phyloP scores from a whole-genome alignment of 2,329 filamentous ascomycete genomes.

The Cladosporium sp. region DNA sequence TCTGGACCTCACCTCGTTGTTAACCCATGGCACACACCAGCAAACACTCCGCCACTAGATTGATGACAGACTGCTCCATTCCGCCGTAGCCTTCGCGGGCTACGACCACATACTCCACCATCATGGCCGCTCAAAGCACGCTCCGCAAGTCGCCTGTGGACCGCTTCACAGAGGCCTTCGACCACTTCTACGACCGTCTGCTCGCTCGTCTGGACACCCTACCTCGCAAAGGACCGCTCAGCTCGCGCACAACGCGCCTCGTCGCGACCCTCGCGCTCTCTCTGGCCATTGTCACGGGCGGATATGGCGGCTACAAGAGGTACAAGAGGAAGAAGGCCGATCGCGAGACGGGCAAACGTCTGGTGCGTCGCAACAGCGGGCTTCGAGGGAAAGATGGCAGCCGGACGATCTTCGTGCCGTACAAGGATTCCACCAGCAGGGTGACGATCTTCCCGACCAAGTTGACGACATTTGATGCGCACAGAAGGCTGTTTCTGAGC shows the following conservation, averaged over 20 bases:
- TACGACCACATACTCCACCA: constrained; percentile 16
- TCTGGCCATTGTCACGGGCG: constrained; percentile 74
- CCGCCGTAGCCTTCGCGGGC: constrained; percentile 13
- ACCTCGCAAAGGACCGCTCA: constrained; percentile 53
- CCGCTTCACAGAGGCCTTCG: constrained; percentile 35
- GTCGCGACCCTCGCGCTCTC: constrained; percentile 74
- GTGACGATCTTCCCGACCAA: constrained; percentile 91
- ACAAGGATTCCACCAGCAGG: constrained; percentile 83
- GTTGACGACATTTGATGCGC: constrained; percentile 91
- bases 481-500: constrained; percentile 88
- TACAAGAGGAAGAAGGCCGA: constrained; percentile 74
- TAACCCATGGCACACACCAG: neutral
- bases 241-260: constrained; percentile 70
- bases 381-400: constrained; percentile 92
- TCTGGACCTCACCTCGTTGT: neutral
- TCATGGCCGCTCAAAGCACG: constrained; percentile 87
- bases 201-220: constrained; percentile 50
- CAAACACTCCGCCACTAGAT: neutral
- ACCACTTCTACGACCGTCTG: constrained; percentile 46
- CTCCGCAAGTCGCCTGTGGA: constrained; percentile 50
- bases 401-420: constrained; percentile 91
- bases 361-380: constrained; percentile 89
- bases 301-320: constrained; percentile 76
- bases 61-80: constrained; percentile 5
- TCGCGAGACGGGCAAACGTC: constrained; percentile 75